These are phyloP conservation scores for Penicillium angulare DNA, from an alignment of 495 filamentous ascomycete genomes.

Conservation along the genomic window DNA sequence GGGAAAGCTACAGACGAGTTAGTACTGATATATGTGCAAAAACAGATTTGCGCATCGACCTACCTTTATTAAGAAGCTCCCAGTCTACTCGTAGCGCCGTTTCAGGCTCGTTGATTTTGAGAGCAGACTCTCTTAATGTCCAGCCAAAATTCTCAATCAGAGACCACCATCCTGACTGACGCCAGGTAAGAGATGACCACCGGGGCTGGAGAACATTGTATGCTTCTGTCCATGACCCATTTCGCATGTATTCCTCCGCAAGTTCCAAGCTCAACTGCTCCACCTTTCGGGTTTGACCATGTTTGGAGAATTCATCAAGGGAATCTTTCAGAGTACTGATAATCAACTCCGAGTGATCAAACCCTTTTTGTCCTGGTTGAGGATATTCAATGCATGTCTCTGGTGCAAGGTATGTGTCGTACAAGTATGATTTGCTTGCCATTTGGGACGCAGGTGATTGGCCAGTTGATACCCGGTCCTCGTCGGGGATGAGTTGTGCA, in stretches of 20 bases:
- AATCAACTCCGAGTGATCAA: conserved; percentile 65
- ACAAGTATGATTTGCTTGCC: conserved; percentile 63
- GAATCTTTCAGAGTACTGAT: conserved; percentile 59
- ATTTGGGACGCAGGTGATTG: conserved; percentile 66
- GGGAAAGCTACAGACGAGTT: conserved; percentile 52
- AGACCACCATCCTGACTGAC: conserved; percentile 77
- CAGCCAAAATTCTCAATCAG: conserved; percentile 71
- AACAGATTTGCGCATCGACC: conserved; percentile 21
- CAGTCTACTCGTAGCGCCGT: conserved; percentile 75
- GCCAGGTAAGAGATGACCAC: conserved; percentile 72
- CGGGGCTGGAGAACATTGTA: conserved; percentile 64
- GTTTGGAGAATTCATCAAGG: conserved; percentile 60
- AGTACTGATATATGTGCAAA: not conserved
- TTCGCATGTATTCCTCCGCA: conserved; percentile 63
- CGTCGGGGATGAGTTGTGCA: conserved; percentile 68
- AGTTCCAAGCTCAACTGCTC: conserved; percentile 68
- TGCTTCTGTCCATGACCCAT: conserved; percentile 63
- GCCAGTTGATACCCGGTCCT: conserved; percentile 67
- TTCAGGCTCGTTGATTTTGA: conserved; percentile 58
- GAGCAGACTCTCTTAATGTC: conserved; percentile 71
- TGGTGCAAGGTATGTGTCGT: conserved; percentile 84
- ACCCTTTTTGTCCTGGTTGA: conserved; percentile 46
- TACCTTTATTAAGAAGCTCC: conserved; percentile 73
- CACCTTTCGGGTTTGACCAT: conserved; percentile 61
- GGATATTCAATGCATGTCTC: conserved; percentile 71